phyloP scores from a whole-genome alignment of 148 eudicot species.

The Rhododendron griersonianum region DNA sequence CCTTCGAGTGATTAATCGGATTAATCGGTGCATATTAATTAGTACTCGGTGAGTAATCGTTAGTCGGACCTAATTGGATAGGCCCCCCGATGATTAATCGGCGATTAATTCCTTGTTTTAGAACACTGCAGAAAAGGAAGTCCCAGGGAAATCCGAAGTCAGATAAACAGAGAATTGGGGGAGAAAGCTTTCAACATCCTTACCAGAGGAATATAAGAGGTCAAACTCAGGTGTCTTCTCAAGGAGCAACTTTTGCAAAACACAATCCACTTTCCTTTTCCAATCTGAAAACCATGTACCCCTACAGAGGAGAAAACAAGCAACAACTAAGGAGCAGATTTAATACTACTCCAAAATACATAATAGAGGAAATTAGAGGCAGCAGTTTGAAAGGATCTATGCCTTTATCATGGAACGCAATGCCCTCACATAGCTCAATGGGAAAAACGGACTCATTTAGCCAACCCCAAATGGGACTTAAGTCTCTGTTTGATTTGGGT shows the following conservation, averaged over 20 bases:
- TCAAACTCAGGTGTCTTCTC: conserved; percentile 19
- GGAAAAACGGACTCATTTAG: too few species aligned
- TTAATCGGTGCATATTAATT: too few species aligned
- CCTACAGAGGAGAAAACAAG: conserved; percentile 32
- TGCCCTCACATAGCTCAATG: too few species aligned
- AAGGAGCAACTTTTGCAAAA: conserved; percentile 26
- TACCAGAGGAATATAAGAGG: conserved; percentile 11
- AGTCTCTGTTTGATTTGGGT: too few species aligned
- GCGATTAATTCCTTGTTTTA: too few species aligned
- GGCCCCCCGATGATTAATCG: too few species aligned
- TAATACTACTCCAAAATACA: background rate
- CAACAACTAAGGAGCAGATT: background rate
- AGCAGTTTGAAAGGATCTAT: too few species aligned
- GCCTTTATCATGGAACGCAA: too few species aligned
- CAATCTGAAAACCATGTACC: conserved; percentile 55
- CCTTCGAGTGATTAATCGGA: too few species aligned
- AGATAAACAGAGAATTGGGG: background rate
- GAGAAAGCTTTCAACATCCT: conserved; percentile 32
- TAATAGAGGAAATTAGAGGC: background rate
- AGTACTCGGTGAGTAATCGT: too few species aligned
- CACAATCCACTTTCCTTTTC: conserved; percentile 36
- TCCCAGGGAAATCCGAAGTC: background rate
- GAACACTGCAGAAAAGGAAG: background rate
- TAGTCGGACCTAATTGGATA: too few species aligned
- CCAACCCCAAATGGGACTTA: too few species aligned